Evolutionary conservation across 202 grass and related monocot species (phyloP).

Genomic region (Setaria viridis): DNA sequence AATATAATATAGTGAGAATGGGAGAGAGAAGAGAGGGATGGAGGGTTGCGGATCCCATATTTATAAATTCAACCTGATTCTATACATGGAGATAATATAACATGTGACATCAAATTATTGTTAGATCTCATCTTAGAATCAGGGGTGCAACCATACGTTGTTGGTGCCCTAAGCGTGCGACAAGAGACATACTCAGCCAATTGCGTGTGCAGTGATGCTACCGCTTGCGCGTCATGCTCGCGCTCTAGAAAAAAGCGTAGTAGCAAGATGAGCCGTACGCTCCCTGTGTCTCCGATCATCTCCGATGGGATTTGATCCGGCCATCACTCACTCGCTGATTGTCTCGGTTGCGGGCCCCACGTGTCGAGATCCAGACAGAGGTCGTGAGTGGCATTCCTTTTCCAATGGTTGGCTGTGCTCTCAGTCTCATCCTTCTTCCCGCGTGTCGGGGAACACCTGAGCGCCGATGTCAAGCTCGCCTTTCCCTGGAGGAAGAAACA

Average conservation of each 20-base stretch:
- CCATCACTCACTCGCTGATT: background rate
- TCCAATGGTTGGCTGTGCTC: background rate
- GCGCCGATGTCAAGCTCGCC: conserved; percentile 10
- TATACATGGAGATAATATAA: no score
- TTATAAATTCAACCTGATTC: no score
- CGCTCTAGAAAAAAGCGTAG: background rate
- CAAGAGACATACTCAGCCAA: background rate
- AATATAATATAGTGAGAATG: no score
- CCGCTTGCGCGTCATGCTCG: background rate
- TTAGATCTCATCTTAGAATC: no score
- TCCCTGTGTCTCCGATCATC: background rate
- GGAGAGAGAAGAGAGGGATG: no score
- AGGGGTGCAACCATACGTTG: no score
- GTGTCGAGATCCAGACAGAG: background rate
- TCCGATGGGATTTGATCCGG: conserved; percentile 9
- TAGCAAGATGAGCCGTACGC: no score
- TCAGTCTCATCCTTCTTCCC: background rate
- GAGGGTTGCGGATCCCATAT: no score
- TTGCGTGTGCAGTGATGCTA: background rate
- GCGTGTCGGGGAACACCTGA: conserved; percentile 43
- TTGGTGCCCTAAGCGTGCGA: background rate
- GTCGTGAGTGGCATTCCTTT: background rate
- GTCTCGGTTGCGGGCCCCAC: background rate
- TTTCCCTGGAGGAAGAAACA: conserved; percentile 6
- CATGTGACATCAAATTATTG: no score